Percentiles rank a stretch among this genome's conserved stretches.
phyloP scores from a whole-genome alignment of 1,284 basidiomycete species.

The Rhodotorula mucilaginosa region DNA sequence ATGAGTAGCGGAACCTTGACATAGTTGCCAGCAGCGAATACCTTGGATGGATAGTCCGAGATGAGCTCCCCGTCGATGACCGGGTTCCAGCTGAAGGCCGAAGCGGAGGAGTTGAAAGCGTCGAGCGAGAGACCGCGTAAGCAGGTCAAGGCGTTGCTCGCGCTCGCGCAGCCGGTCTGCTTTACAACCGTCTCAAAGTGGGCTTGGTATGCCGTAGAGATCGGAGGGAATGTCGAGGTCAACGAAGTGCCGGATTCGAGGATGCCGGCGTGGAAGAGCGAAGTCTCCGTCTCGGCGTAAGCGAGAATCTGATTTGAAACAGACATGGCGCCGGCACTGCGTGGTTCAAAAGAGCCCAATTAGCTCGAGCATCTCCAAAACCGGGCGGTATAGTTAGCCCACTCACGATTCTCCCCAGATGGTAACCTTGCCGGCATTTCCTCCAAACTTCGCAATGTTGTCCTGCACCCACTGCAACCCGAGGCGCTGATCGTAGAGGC shows the following conservation, averaged over 20 bases:
- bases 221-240: neutral
- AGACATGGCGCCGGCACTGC: conserved; percentile 27
- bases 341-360: no score
- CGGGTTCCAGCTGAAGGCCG: conserved; percentile 23
- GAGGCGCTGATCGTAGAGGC: conserved; percentile 32
- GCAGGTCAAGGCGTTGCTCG: conserved; percentile 43
- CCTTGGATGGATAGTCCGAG: conserved; percentile 45
- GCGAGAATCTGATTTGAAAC: conserved; percentile 35
- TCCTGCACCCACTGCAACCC: conserved; percentile 52
- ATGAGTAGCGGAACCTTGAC: conserved; percentile 50
- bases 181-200: conserved; percentile 45
- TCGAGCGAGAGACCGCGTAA: conserved; percentile 44
- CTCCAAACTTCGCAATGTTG: conserved; percentile 64
- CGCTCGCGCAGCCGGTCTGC: conserved; percentile 25
- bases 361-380: conserved; percentile 5
- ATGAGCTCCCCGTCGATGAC: conserved; percentile 48
- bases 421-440: conserved; percentile 47
- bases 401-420: conserved; percentile 50
- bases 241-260: conserved; percentile 48
- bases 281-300: conserved; percentile 15
- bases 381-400: no score
- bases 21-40: conserved; percentile 43
- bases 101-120: conserved; percentile 36
- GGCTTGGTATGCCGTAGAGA: conserved; percentile 13
- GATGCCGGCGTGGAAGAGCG: conserved; percentile 49